Base-by-base conservation (phyloP, 1,139 yeast genomes). In the Taiozyma sp. region DNA sequence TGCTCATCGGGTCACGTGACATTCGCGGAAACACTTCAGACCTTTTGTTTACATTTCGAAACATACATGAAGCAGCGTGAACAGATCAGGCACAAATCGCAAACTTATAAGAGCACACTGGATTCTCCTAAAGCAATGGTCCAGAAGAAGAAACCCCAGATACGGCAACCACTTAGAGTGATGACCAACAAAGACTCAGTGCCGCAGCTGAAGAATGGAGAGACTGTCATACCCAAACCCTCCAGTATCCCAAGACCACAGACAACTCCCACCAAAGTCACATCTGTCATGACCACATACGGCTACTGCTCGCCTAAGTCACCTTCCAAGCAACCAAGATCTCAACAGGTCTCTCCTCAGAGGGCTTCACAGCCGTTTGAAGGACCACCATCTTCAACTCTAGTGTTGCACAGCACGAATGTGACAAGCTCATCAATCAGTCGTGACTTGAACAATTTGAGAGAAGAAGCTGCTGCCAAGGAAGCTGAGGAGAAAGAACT, bases 401-500 rank as follows among this genome's bases (percentile, higher is more conserved):
- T 37, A 26, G n/a, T 37, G 10, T 24, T 37, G 14, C 41, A 37
- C 19, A 37, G 6, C 24, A 9, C n/a, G 5, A 37, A 37, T 7
- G 41, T 37, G 14, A 37, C 24, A 10, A 21, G 14, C n/a, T 37
- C 41, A 37, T 37, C 41, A 5, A 37, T 37, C 41, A 37, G 41
- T 3, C 48, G 43, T 8, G 54, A 52, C 24, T 44, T 56, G 28
- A 46, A 45, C 14, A 24, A 14, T n/a, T 35, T 57, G 4, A 55
- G 53, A 24, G 10, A 21, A 6, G 44, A 50, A 28, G 39, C 51
- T 3, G 46, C 45, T 9, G 26, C 32, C 1, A 47, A 47, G 22
- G 56, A 56, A 26, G 60, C 59, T 6, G 66, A 67, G 32, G 48
- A 68, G 40, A 46, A 56, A 37, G 60, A 60, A 26, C 51, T 53